Conservation (phyloP, 75 land plant genomes). For the Selaginella tamariscina region DNA sequence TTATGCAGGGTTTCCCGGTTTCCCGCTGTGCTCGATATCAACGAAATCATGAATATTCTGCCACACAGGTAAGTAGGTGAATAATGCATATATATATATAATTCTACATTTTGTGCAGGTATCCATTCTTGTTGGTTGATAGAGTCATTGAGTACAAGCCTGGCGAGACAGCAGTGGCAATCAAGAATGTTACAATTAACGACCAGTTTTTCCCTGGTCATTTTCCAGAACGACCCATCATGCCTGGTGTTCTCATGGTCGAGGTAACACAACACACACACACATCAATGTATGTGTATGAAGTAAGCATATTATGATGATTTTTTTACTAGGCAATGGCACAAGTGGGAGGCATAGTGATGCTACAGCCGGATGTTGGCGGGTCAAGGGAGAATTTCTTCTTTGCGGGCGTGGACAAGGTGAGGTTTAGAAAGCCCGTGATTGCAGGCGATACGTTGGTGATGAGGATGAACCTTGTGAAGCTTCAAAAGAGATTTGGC, state of each 20-base stretch:
- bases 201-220: constrained; percentile 98
- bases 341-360: constrained; percentile 86
- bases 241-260: constrained; percentile 99
- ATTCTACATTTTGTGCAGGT: constrained; percentile 27
- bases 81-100: not conserved
- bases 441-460: constrained; percentile 94
- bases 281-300: no score
- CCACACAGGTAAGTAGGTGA: constrained; percentile 55
- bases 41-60: constrained; percentile 74
- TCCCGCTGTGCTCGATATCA: constrained; percentile 85
- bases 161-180: constrained; percentile 83
- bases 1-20: constrained; percentile 47
- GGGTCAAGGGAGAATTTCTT: constrained; percentile 87
- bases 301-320: no score
- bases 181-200: constrained; percentile 97
- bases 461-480: constrained; percentile 80
- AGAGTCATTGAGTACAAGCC: constrained; percentile 86
- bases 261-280: constrained; percentile 82
- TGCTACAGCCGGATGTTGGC: constrained; percentile 96
- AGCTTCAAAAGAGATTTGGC: constrained; percentile 70
- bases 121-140: constrained; percentile 90
- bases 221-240: constrained; percentile 95
- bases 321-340: constrained; percentile 75
- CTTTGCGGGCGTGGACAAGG: constrained; percentile 97
- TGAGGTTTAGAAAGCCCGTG: constrained; percentile 91